Evolutionary conservation across 768 basidiomycete species (phyloP).

Genomic region (Calocera cornea): DNA sequence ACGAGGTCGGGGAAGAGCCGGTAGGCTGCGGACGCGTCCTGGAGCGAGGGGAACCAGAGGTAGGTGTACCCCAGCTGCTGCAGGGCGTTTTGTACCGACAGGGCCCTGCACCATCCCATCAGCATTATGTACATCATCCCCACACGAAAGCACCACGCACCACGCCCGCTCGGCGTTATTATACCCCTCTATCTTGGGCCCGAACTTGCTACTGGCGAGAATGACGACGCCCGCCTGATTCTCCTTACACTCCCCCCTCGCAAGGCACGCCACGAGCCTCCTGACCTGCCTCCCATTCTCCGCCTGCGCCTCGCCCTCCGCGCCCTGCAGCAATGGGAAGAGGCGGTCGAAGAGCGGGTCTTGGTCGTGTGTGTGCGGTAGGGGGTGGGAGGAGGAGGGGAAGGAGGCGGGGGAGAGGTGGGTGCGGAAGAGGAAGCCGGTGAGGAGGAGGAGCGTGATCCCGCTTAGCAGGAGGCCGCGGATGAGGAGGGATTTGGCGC

Average conservation of each 20-base stretch:
- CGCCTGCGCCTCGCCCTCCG: background rate
- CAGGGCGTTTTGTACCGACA: background rate
- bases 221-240: conserved; percentile 6
- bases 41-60: background rate
- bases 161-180: conserved; percentile 1
- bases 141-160: background rate
- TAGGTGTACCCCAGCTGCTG: conserved; percentile 8
- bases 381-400: background rate
- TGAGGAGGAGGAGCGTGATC: background rate
- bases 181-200: background rate
- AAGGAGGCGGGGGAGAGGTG: background rate
- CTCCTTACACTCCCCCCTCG: background rate
- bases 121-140: background rate
- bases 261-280: background rate
- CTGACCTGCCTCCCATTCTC: background rate
- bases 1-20: background rate
- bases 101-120: background rate
- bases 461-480: background rate
- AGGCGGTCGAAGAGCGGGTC: background rate
- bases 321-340: background rate
- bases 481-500: background rate
- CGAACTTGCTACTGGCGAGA: background rate
- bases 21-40: background rate
- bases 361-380: background rate
- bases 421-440: background rate